Conservation (phyloP, 1,284 basidiomycete genomes). For the Abortiporus biennis region DNA sequence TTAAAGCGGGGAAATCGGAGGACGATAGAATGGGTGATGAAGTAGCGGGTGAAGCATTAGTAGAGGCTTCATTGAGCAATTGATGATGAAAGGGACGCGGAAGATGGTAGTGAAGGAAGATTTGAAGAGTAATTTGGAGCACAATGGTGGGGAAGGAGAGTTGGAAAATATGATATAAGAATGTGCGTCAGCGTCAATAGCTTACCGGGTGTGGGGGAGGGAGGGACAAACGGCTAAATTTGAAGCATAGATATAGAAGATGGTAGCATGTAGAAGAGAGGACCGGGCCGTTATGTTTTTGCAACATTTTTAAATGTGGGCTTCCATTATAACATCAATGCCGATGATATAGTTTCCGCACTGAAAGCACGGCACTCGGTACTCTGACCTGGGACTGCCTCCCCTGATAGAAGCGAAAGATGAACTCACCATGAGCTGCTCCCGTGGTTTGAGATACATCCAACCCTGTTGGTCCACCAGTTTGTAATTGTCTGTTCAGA, state of each 20-base stretch:
- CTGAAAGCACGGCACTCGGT: constrained; percentile 80
- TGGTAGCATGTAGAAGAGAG: no score
- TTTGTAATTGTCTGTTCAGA: constrained; percentile 2
- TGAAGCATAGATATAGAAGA: no score
- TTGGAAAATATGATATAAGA: constrained; percentile 16
- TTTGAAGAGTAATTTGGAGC: constrained; percentile 15
- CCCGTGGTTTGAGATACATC: constrained; percentile 29
- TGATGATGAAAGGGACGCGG: no score
- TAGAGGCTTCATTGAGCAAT: constrained; percentile 34
- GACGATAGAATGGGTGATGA: constrained; percentile 47
- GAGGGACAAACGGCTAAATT: constrained; percentile 20
- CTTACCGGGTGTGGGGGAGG: constrained; percentile 21
- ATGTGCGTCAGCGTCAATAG: constrained; percentile 28
- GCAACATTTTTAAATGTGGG: neutral
- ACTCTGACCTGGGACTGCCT: constrained; percentile 68
- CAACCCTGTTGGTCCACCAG: constrained; percentile 14
- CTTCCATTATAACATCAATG: constrained; percentile 35
- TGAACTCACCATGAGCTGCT: constrained; percentile 60
- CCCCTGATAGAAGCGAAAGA: constrained; percentile 47
- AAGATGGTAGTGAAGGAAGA: constrained; percentile 38
- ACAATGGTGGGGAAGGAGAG: constrained; percentile 8
- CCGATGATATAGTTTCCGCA: constrained; percentile 69
- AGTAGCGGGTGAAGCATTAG: constrained; percentile 43
- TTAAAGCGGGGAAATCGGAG: constrained; percentile 62
- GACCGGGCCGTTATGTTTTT: constrained; percentile 26